Base-by-base conservation (phyloP, 768 basidiomycete genomes). In the Piloderma croceum region DNA sequence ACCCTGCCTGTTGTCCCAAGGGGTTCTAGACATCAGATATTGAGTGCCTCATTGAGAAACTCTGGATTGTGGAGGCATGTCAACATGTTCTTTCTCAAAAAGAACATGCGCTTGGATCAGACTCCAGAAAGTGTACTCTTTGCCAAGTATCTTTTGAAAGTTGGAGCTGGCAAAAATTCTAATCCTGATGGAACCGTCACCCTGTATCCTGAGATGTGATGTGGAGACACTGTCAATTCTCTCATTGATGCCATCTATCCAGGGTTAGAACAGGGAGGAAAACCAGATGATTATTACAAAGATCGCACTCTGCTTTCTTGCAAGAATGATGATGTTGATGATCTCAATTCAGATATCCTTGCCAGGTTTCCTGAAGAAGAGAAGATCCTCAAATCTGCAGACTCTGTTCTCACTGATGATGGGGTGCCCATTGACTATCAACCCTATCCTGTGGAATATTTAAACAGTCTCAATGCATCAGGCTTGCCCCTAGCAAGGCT, bases 101-200 rank as follows among this genome's bases (percentile, higher is more conserved):
- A 54, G 20, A 71, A 71, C 42, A 71, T 69, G 67, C 41, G 51
- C 2, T 51, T 76, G 11, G 59, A 59, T 1, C 42, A 53, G 13
- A 44, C 52, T 43, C 45, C 48, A 7, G 51, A 54, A 13, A 56
- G 46, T 25, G 25, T 49, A 35, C 42, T 48, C 1, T 72, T 63
- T 61, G 62, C 68, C n/a, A 24, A 48, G 7, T 68, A 65, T 59
- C 55, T 69, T 5, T 38, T 64, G 1, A 54, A 67, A 17, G 48
- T 71, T 41, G 68, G 68, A 3, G 49, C 58, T 50, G 68, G 64
- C 2, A 37, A 34, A 5, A 50, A 53, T 13, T 12, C 54, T 0
- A 46, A 49, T 24, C 40, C 39, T 11, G 53, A 50, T 10, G 38
- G 40, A 11, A 41, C 43, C 13, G 34, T 72, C 7, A 24, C 33